Base-by-base conservation (phyloP, 441 rosid genomes). In the Populus tomentosa region DNA sequence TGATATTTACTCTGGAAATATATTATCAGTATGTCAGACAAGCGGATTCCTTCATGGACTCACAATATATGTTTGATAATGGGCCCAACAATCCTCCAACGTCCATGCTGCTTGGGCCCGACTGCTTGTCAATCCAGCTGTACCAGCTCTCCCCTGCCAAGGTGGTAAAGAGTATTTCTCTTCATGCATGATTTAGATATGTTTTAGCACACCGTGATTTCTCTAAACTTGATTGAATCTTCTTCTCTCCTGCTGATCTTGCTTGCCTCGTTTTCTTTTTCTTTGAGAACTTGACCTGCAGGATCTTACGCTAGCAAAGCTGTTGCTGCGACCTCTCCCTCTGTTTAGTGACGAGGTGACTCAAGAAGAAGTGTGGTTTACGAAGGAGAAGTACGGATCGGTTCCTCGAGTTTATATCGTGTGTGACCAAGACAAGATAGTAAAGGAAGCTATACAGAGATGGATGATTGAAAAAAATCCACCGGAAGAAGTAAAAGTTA, bases 131-230 rank as follows among this genome's bases (percentile, higher is more conserved):
- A 61, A 70, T 82, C 1, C 66, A 71, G 67, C n/a, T 83, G 67
- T 82, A 87, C 72, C 87, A 84, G 74, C 86, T 81, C 62, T 86
- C 86, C 10, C 85, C 85, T 16, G 35, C 82, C 2, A 84, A 84
- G 88, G 88, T 87, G 88, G 88, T 87, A 75, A 63, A n/a, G 7
- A 24, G 2, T 1, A 50, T 30, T 38, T 2, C 8, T 50, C 4
- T 10, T 9, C 46, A 4, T 50, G 7, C 13, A 46, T 4, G 16
- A 46, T 3, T 11, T 11, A 46, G 13, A 14, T 40, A 40, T 40
- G 13, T 40, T 40, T 40, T 40, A 33, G 36, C 36, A 33, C 36
- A 1, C 36, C 36, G 36, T 33, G 36, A 33, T 33, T 6, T 33
- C 36, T 33, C 7, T 14, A 46, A 3, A 46, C 3, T 4, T 46